Percentiles rank a stretch among this genome's conserved stretches.
phyloP scores from a whole-genome alignment of 139 green algal species.

The Tetradesmus obliquus region DNA sequence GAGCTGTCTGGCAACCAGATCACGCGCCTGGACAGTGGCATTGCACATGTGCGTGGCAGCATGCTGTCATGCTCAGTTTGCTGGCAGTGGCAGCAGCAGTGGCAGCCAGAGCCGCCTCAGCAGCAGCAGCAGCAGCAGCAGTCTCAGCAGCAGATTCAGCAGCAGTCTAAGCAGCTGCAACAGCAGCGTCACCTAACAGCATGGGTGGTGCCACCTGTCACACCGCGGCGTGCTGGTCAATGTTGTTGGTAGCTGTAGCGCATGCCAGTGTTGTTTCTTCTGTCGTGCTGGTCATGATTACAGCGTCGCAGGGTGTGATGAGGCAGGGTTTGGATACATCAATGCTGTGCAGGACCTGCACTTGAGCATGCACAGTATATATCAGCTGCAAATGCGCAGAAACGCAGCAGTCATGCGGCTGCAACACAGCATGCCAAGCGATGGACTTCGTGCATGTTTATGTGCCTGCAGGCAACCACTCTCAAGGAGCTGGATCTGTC shows the following conservation, averaged over 20 bases:
- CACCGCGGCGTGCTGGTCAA: too few relatives aligned
- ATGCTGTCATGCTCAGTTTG: conserved; percentile 33
- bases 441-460: neutral
- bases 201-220: too few relatives aligned
- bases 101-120: neutral
- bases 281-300: too few relatives aligned
- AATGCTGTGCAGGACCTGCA: neutral
- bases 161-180: neutral
- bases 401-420: neutral
- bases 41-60: conserved; percentile 53
- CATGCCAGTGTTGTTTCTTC: too few relatives aligned
- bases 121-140: neutral
- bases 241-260: too few relatives aligned
- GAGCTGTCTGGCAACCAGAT: conserved; percentile 89
- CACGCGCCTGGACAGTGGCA: conserved; percentile 61
- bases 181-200: neutral
- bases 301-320: too few relatives aligned
- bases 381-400: neutral
- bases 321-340: too few relatives aligned
- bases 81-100: neutral
- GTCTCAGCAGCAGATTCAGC: neutral
- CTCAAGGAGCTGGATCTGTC: conserved; percentile 79
- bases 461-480: conserved; percentile 26
- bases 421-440: neutral
- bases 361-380: neutral